Percentiles rank a stretch among this genome's conserved stretches.
phyloP scores from a whole-genome alignment of 345 rosid species.

The Pugionium dolabratum region DNA sequence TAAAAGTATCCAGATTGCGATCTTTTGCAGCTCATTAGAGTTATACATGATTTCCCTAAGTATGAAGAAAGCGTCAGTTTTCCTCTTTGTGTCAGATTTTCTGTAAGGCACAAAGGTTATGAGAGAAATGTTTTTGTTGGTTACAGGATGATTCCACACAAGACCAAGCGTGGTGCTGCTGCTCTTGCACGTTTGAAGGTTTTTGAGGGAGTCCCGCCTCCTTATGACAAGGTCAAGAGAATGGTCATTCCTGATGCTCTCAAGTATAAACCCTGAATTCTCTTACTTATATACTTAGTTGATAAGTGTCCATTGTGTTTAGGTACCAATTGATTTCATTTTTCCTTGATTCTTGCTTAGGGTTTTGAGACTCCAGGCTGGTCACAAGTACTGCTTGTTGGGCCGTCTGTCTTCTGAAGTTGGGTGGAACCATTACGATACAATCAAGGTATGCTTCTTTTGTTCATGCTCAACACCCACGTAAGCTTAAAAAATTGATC shows the following conservation, averaged over 20 bases:
- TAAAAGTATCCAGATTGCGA: neutral
- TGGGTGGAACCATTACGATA: slow-evolving; percentile 89
- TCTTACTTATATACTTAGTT: neutral
- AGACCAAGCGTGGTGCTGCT: slow-evolving; percentile 84
- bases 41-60: neutral
- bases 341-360: slow-evolving; percentile 34
- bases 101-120: too few species aligned
- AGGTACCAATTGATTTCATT: neutral
- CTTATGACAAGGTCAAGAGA: slow-evolving; percentile 78
- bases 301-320: neutral
- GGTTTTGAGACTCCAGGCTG: slow-evolving; percentile 90
- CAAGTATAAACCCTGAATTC: slow-evolving; percentile 45
- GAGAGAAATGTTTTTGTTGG: neutral
- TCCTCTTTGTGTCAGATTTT: neutral
- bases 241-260: slow-evolving; percentile 96
- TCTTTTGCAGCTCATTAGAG: neutral
- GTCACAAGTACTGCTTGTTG: slow-evolving; percentile 80
- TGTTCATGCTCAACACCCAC: neutral
- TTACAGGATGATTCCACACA: slow-evolving; percentile 79
- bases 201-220: slow-evolving; percentile 79
- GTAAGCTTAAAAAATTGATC: neutral
- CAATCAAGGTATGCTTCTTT: slow-evolving; percentile 58
- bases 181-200: slow-evolving; percentile 79
- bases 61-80: neutral
- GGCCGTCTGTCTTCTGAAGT: slow-evolving; percentile 76